phyloP scores from a whole-genome alignment of 2,329 filamentous ascomycete species.

The Biscogniauxia sp. region DNA sequence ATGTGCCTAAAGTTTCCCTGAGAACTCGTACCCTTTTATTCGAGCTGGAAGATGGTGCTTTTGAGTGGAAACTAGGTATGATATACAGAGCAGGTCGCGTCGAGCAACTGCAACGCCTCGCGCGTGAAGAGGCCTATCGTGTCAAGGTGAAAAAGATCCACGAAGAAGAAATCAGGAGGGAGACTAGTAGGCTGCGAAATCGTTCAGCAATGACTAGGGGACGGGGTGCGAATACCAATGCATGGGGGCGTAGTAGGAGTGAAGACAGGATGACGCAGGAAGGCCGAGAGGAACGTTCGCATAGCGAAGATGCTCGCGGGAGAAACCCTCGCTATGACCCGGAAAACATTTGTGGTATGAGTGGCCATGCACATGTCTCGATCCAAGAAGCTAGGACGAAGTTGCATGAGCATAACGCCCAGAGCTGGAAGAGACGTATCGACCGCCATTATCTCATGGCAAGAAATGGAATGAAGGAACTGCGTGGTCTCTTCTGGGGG shows the following conservation, averaged over 20 bases:
- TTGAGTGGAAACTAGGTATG: conserved; percentile 94
- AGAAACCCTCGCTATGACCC: conserved; percentile 71
- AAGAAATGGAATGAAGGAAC: conserved; percentile 71
- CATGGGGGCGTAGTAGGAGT: conserved; percentile 54
- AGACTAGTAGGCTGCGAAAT: conserved; percentile 51
- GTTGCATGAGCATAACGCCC: conserved; percentile 77
- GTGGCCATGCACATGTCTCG: conserved; percentile 67
- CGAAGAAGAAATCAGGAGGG: conserved; percentile 62
- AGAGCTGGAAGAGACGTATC: conserved; percentile 90
- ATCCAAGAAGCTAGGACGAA: conserved; percentile 73
- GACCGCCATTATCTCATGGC: conserved; percentile 71
- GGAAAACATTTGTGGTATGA: conserved; percentile 68
- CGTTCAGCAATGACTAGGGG: conserved; percentile 50
- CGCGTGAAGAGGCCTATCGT: conserved; percentile 84
- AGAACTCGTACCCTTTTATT: conserved; percentile 81
- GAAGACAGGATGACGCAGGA: conserved; percentile 43
- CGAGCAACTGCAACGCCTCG: conserved; percentile 86
- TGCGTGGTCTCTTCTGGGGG: conserved; percentile 79
- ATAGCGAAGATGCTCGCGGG: conserved; percentile 36
- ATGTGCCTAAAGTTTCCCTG: conserved; percentile 80
- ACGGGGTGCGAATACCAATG: conserved; percentile 30
- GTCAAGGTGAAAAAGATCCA: conserved; percentile 83
- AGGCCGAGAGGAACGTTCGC: conserved; percentile 29
- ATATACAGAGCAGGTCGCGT: conserved; percentile 88
- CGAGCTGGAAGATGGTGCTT: conserved; percentile 91